Evolutionary conservation across 2,329 filamentous ascomycete genomes (phyloP).

Genomic region (Exutisphaerella laricina): DNA sequence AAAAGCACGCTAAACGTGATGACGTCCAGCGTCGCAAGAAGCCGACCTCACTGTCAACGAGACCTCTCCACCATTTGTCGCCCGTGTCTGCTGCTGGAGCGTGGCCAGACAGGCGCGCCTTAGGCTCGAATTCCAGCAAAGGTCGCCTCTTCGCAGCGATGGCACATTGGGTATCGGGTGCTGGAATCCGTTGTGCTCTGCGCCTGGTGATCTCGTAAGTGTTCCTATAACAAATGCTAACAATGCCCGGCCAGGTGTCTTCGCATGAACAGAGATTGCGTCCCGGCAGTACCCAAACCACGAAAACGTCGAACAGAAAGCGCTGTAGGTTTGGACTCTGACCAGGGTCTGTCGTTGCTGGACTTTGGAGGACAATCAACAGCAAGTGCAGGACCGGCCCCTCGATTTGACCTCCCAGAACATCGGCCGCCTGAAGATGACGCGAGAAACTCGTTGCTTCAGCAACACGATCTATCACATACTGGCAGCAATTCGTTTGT

Average conservation of each 20-base stretch:
- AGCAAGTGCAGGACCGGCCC: conserved; percentile 7
- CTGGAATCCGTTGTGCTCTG: too few relatives aligned
- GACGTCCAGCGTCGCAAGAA: too few relatives aligned
- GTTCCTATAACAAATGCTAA: conserved; percentile 8
- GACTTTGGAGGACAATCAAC: conserved; percentile 17
- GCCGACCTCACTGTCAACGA: not conserved
- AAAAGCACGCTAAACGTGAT: too few relatives aligned
- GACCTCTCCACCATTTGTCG: not conserved
- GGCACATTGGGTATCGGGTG: too few relatives aligned
- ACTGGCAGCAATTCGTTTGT: conserved; percentile 22
- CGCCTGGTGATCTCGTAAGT: not conserved
- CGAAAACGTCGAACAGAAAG: conserved; percentile 24
- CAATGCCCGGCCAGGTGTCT: conserved; percentile 20
- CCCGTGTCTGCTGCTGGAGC: not conserved
- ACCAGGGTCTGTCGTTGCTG: conserved; percentile 18
- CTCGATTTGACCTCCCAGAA: conserved; percentile 12
- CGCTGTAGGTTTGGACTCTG: conserved; percentile 14
- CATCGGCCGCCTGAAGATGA: conserved; percentile 8
- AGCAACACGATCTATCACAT: conserved; percentile 21
- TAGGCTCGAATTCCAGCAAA: too few relatives aligned
- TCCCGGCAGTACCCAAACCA: conserved; percentile 25
- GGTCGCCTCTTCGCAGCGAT: too few relatives aligned
- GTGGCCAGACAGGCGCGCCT: too few relatives aligned
- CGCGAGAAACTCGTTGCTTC: conserved; percentile 11
- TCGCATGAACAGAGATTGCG: conserved; percentile 26